Percentiles rank a stretch among this genome's conserved stretches.
phyloP scores from a whole-genome alignment of 2,329 filamentous ascomycete species.

The Didymella lethalis region DNA sequence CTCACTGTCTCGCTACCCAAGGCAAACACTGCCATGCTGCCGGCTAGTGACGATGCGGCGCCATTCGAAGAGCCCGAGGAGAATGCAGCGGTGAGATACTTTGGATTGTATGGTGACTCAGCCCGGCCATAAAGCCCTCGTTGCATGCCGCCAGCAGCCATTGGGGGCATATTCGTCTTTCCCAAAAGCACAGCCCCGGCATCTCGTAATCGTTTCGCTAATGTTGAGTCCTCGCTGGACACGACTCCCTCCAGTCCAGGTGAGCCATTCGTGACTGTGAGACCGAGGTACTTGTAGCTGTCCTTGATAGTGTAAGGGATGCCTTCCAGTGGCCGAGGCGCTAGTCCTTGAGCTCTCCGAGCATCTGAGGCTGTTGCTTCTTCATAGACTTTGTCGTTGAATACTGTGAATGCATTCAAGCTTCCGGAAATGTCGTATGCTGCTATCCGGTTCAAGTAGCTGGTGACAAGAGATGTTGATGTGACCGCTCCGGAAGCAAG shows the following conservation, averaged over 20 bases:
- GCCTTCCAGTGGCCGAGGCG: conserved; percentile 58
- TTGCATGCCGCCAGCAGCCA: conserved; percentile 67
- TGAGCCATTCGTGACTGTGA: conserved; percentile 63
- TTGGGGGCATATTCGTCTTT: conserved; percentile 67
- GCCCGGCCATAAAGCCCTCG: conserved; percentile 64
- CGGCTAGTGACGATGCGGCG: conserved; percentile 59
- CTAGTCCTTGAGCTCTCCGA: conserved; percentile 50
- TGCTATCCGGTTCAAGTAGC: conserved; percentile 59
- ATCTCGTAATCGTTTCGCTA: conserved; percentile 57
- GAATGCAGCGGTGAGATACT: conserved; percentile 63
- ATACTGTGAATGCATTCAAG: conserved; percentile 59
- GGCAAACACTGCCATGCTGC: conserved; percentile 62
- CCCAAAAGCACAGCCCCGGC: conserved; percentile 63
- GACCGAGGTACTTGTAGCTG: conserved; percentile 62
- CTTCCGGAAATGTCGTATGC: conserved; percentile 55
- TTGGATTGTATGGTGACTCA: conserved; percentile 63
- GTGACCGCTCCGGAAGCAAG: conserved; percentile 52
- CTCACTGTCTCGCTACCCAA: conserved; percentile 65
- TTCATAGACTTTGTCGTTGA: conserved; percentile 57
- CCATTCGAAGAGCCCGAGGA: conserved; percentile 67
- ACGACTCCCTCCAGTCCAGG: conserved; percentile 62
- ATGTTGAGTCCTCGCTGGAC: conserved; percentile 62
- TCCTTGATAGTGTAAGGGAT: conserved; percentile 68
- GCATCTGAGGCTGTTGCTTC: conserved; percentile 60
- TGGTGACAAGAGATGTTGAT: conserved; percentile 56